Evolutionary conservation across 2,329 filamentous ascomycete species (phyloP), one percentile per base, ranked within the genome.

Genomic region (Diaporthe citriasiana): DNA sequence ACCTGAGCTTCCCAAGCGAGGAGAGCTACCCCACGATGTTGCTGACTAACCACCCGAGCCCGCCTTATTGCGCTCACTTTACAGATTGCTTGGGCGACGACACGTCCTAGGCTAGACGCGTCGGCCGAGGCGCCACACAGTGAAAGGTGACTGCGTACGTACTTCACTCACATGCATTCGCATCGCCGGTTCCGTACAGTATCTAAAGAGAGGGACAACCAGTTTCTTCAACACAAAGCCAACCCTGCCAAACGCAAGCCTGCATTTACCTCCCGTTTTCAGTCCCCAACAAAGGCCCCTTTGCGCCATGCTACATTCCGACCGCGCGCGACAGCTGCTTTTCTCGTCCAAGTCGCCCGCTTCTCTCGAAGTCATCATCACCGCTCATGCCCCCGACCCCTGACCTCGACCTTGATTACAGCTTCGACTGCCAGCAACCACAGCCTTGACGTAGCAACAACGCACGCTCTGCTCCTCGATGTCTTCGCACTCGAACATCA

Each of bases 331-430:
- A 71, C 56, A 33, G 33, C 70, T 63, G 70, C 56, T 63, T 71
- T 71, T 63, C 56, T 63, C 57, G 70, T 53, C 45, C 56, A 45
- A 25, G 19, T 60, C 45, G 70, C 70, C 56, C 19, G 47, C 63
- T 68, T 63, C 70, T 38, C 42, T 63, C 70, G 70, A 71, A 47
- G 70, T 63, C 56, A 71, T 55, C 56, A 71, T 71, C 70, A 71
- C 56, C 70, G 53, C 57, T 27, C 19, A 71, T 50, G 59, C 59
- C 56, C 57, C 70, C 27, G 56, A 60, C 55, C 42, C 69, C 47
- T 60, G 45, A 71, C 70, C 38, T 53, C 35, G n/a, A 53, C 30
- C 22, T 71, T 45, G 70, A 71, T 60, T 40, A 53, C n/a, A 42
- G 50, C 19, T 42, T 53, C 45, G 70, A 63, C 47, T n/a, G 27